These are phyloP conservation scores for Pascua sp. DNA, from an alignment of 1,284 basidiomycete species.

Conservation along the genomic window DNA sequence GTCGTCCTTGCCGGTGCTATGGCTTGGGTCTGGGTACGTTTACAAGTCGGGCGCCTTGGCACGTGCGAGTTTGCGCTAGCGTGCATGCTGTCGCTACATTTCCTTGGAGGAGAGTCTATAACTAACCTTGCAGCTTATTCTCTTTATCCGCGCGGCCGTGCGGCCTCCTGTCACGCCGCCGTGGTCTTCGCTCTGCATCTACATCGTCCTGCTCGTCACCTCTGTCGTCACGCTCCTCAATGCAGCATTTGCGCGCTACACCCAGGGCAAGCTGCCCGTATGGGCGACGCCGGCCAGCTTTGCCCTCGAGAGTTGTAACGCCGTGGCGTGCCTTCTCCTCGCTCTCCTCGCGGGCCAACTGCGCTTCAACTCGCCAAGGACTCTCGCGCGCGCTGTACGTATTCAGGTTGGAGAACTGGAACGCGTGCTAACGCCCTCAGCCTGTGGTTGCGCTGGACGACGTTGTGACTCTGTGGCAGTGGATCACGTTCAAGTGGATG, in stretches of 20 bases:
- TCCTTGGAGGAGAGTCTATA: too few relatives aligned
- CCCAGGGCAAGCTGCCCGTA: conserved; percentile 21
- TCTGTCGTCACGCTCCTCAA: conserved; percentile 29
- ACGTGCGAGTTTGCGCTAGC: too few relatives aligned
- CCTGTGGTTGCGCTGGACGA: conserved; percentile 55
- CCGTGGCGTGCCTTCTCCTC: conserved; percentile 23
- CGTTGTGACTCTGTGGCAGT: conserved; percentile 68
- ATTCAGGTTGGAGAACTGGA: background rate
- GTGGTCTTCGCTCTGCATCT: conserved; percentile 32
- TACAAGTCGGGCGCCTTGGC: background rate
- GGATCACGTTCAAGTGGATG: conserved; percentile 73
- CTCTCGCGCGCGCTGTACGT: conserved; percentile 33
- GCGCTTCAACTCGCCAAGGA: conserved; percentile 33
- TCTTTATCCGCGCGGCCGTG: conserved; percentile 24
- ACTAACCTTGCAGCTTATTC: conserved; percentile 4
- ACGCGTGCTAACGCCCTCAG: background rate
- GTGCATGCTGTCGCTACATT: too few relatives aligned
- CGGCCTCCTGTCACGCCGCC: conserved; percentile 39
- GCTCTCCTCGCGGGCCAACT: conserved; percentile 26
- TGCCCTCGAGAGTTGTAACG: conserved; percentile 28
- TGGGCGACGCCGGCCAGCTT: conserved; percentile 31
- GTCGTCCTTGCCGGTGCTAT: conserved; percentile 27
- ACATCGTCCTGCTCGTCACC: conserved; percentile 25
- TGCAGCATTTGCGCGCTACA: conserved; percentile 26
- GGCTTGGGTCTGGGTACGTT: conserved; percentile 42